phyloP scores from a whole-genome alignment of 1,284 basidiomycete genomes.

The Sporisorium graminicola region DNA sequence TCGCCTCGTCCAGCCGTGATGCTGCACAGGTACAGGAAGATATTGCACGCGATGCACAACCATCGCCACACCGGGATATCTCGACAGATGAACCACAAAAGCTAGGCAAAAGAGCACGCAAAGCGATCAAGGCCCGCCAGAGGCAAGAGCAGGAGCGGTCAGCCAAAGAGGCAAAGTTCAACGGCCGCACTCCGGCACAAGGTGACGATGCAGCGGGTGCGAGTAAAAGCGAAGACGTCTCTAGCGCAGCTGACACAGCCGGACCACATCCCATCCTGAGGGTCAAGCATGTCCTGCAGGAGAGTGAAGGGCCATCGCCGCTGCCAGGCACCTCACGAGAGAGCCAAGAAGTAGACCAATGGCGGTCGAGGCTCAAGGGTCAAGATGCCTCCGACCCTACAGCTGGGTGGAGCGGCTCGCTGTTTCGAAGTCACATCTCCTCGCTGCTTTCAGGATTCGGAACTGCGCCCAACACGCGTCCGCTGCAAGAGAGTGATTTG shows the following conservation, averaged over 20 bases:
- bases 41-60: not conserved
- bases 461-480: slow-evolving; percentile 18
- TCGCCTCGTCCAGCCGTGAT: slow-evolving; percentile 25
- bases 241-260: not conserved
- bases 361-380: slow-evolving; percentile 6
- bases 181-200: slow-evolving; percentile 8
- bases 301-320: not conserved
- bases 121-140: slow-evolving; percentile 24
- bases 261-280: slow-evolving; percentile 10
- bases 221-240: rapidly evolving
- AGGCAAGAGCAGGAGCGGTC: slow-evolving; percentile 18
- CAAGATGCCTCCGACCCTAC: slow-evolving; percentile 10
- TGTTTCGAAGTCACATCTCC: slow-evolving; percentile 36
- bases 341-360: slow-evolving; percentile 1
- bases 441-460: slow-evolving; percentile 26
- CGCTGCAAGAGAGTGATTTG: not conserved
- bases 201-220: not conserved
- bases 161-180: slow-evolving; percentile 17
- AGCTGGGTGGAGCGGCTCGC: slow-evolving; percentile 27
- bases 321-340: not conserved
- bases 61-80: not conserved
- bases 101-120: slow-evolving; percentile 39
- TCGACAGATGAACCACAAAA: slow-evolving; percentile 17
- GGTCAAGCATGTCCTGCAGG: slow-evolving; percentile 23
- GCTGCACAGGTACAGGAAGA: slow-evolving; percentile 26